A percentile compares a stretch with the other conserved stretches of the same genome.
phyloP scores from a whole-genome alignment of 2,329 filamentous ascomycete genomes.

The Cladorrhinum sp. region DNA sequence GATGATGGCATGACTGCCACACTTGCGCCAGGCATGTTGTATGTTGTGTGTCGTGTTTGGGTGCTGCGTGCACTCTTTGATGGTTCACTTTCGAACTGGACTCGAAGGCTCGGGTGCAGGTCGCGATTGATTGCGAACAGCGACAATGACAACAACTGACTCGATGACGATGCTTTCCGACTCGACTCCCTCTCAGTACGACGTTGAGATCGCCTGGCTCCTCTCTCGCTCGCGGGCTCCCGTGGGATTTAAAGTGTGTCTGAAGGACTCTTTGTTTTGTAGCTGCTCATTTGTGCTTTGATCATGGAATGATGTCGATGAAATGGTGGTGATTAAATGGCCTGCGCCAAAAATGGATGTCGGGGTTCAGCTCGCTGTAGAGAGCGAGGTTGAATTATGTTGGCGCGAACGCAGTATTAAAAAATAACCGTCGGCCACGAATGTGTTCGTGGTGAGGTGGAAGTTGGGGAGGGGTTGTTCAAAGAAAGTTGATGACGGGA shows the following conservation, averaged over 20 bases:
- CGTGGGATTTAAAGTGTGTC: constrained; percentile 71
- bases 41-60: constrained; percentile 33
- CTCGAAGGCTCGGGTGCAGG: constrained; percentile 18
- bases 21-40: constrained; percentile 68
- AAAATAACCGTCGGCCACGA: constrained; percentile 15
- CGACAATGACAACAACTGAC: constrained; percentile 33
- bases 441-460: constrained; percentile 30
- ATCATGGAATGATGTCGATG: constrained; percentile 51
- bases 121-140: constrained; percentile 28
- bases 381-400: constrained; percentile 28
- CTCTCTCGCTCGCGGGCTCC: constrained; percentile 63
- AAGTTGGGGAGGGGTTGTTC: constrained; percentile 28
- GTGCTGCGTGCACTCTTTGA: not conserved
- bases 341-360: constrained; percentile 30
- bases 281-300: constrained; percentile 54
- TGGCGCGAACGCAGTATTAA: constrained; percentile 1
- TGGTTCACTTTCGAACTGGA: constrained; percentile 16
- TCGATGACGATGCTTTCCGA: constrained; percentile 30
- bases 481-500: constrained; percentile 22
- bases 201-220: constrained; percentile 59
- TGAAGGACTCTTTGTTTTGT: constrained; percentile 49
- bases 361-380: constrained; percentile 30
- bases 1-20: constrained; percentile 63
- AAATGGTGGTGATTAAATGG: constrained; percentile 37
- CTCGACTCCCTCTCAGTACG: constrained; percentile 42